Conservation (phyloP, 73 alveolate species). For the Symbiodinium natans region DNA sequence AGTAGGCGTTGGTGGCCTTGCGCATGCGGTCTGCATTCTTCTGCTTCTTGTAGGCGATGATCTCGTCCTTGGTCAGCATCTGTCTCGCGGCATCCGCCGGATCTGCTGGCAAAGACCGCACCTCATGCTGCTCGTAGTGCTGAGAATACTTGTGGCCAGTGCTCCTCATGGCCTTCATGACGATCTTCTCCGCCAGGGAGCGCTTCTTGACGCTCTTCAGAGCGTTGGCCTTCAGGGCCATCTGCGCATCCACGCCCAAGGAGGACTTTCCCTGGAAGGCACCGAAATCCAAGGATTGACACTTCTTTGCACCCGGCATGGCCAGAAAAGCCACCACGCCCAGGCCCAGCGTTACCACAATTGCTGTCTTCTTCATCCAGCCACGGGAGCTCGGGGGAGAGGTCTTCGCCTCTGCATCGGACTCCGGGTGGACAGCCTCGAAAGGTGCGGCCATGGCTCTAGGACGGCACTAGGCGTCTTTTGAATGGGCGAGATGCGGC, state of each 20-base stretch:
- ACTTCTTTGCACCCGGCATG: neutral
- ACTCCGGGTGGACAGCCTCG: neutral
- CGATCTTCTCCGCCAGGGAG: neutral
- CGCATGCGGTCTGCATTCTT: neutral
- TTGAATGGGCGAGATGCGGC: too few relatives aligned
- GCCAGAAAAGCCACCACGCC: constrained; percentile 9
- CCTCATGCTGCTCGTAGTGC: neutral
- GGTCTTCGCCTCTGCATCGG: neutral
- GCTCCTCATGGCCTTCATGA: constrained; percentile 3
- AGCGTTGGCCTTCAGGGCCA: neutral
- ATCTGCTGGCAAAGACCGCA: neutral
- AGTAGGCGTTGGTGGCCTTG: neutral
- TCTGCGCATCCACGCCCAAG: neutral
- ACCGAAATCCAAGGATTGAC: neutral
- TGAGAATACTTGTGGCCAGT: neutral
- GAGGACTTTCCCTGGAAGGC: neutral
- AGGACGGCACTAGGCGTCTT: too few relatives aligned
- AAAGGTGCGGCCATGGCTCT: neutral
- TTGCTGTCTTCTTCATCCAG: neutral
- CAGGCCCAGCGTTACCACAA: constrained; percentile 9
- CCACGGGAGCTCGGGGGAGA: neutral
- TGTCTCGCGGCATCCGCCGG: neutral
- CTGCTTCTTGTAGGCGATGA: neutral
- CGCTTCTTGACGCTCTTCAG: neutral
- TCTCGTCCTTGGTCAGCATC: neutral